Percentiles rank a stretch among this genome's conserved stretches.
Evolutionary conservation across 768 basidiomycete genomes (phyloP).

Genomic region (Candolleomyces aberdarensis): DNA sequence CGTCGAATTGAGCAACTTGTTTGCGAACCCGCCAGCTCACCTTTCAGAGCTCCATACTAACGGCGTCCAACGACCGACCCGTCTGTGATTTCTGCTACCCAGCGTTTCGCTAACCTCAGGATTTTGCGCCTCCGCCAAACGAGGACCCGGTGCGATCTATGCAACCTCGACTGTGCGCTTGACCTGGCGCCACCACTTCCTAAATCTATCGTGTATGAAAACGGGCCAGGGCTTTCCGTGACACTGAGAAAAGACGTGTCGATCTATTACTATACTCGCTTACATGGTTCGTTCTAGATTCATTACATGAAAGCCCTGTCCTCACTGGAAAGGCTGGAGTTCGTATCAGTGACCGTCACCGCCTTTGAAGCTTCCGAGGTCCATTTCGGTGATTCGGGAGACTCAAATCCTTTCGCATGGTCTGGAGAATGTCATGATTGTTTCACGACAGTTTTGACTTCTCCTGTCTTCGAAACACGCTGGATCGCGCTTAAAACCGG

Average conservation of each 20-base stretch:
- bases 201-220: background rate
- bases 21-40: background rate
- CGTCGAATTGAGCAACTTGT: background rate
- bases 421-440: constrained; percentile 8
- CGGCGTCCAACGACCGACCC: background rate
- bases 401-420: background rate
- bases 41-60: background rate
- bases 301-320: constrained; percentile 4
- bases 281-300: background rate
- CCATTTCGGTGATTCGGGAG: background rate
- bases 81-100: background rate
- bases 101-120: background rate
- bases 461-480: background rate
- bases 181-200: background rate
- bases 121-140: background rate
- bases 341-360: background rate
- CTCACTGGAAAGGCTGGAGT: background rate
- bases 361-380: background rate
- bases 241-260: background rate
- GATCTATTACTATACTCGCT: background rate
- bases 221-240: constrained; percentile 2
- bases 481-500: background rate
- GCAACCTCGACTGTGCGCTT: background rate
- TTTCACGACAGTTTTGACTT: background rate
- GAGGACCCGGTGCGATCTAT: constrained; percentile 5